Evolutionary conservation across 345 rosid genomes (phyloP).

Genomic region (Populus tremula): DNA sequence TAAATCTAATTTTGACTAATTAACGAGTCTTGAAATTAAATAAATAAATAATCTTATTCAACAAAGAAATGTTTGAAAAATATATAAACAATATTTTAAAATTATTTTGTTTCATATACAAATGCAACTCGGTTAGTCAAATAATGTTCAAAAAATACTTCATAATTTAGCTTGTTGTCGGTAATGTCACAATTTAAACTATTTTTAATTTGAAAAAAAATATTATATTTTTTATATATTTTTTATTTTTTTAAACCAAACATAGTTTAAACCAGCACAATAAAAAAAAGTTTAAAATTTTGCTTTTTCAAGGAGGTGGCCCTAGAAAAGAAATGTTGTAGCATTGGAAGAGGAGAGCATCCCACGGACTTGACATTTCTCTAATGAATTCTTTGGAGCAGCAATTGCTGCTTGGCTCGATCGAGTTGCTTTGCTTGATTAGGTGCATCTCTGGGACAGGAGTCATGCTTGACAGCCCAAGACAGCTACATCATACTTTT

Average conservation of each 20-base stretch:
- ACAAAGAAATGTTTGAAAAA: too few relatives aligned
- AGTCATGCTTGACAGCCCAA: slow-evolving; percentile 21
- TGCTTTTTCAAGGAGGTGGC: background rate
- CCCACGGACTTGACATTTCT: slow-evolving; percentile 22
- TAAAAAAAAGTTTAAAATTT: background rate
- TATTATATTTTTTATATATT: too few relatives aligned
- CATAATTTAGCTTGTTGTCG: too few relatives aligned
- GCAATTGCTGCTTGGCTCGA: slow-evolving; percentile 5
- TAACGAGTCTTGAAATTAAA: background rate
- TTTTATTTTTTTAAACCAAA: too few relatives aligned
- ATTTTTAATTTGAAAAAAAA: too few relatives aligned
- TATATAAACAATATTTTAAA: too few relatives aligned
- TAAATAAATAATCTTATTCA: too few relatives aligned
- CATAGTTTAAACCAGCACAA: too few relatives aligned
- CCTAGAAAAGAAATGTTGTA: background rate
- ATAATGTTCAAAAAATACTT: background rate
- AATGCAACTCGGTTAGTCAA: too few relatives aligned
- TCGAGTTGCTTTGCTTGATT: background rate
- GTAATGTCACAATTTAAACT: too few relatives aligned
- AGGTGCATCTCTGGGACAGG: background rate
- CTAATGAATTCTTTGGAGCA: background rate
- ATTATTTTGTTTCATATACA: too few relatives aligned
- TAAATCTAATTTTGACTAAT: background rate
- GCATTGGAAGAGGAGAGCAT: slow-evolving; percentile 8
- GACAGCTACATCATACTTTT: background rate